Percentiles rank a stretch among this genome's conserved stretches.
Conservation (phyloP, 1,284 basidiomycete species). For the Wallemia mellicola region DNA sequence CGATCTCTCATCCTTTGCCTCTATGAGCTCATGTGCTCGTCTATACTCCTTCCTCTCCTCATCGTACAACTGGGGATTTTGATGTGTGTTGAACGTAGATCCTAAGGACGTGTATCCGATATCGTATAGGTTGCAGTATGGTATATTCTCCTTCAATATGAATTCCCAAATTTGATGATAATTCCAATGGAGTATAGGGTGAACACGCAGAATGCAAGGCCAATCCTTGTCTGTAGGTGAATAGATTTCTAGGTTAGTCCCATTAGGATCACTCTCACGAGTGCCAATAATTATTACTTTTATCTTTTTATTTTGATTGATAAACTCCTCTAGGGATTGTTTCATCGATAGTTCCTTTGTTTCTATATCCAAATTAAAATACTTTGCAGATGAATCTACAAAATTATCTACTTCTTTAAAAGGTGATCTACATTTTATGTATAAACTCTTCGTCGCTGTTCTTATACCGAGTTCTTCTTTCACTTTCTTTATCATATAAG, state of each 20-base stretch:
- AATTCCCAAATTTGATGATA: slow-evolving; percentile 76
- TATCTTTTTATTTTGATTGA: slow-evolving; percentile 22
- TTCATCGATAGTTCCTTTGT: slow-evolving; percentile 55
- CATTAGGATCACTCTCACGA: slow-evolving; percentile 62
- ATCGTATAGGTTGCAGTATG: slow-evolving; percentile 71
- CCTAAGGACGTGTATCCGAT: slow-evolving; percentile 92
- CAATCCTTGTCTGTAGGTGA: slow-evolving; percentile 46
- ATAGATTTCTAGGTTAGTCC: slow-evolving; percentile 27
- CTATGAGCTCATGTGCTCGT: background rate
- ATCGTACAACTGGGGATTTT: slow-evolving; percentile 59
- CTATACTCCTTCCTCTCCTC: slow-evolving; percentile 2
- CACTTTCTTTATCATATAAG: background rate
- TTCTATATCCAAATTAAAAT: slow-evolving; percentile 56
- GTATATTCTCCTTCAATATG: slow-evolving; percentile 38
- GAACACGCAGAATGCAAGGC: slow-evolving; percentile 68
- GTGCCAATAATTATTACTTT: slow-evolving; percentile 70
- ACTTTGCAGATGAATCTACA: slow-evolving; percentile 29
- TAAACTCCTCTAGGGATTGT: slow-evolving; percentile 43
- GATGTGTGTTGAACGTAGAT: slow-evolving; percentile 75
- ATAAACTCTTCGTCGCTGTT: background rate
- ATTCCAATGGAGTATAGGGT: slow-evolving; percentile 85
- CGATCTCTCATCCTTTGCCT: background rate
- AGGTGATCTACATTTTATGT: background rate
- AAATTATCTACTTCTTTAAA: slow-evolving; percentile 62
- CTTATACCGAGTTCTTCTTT: background rate